These are phyloP conservation scores for Penicillium antarcticum DNA, from an alignment of 495 filamentous ascomycete species.

Conservation along the genomic window DNA sequence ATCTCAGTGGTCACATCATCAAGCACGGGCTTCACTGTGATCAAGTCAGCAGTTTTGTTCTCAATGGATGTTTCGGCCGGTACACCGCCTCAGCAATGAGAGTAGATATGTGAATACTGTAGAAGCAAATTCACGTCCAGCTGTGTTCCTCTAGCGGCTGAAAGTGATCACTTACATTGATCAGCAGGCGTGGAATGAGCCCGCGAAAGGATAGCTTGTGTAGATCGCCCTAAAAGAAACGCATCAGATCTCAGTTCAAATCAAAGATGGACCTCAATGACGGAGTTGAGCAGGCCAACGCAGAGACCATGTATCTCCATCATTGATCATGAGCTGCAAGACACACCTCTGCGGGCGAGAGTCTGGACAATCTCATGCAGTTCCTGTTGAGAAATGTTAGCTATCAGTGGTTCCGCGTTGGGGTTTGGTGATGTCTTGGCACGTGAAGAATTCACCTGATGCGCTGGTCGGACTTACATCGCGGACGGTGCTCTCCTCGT, in stretches of 20 bases:
- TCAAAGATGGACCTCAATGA: neutral
- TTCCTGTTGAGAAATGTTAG: slow-evolving; percentile 44
- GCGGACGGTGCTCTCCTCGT: slow-evolving; percentile 75
- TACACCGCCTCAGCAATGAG: neutral
- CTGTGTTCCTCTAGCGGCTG: neutral
- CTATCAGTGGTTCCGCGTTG: slow-evolving; percentile 5
- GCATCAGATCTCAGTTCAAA: slow-evolving; percentile 1
- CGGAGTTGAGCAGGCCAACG: neutral
- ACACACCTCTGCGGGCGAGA: slow-evolving; percentile 66
- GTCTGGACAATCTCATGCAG: slow-evolving; percentile 75
- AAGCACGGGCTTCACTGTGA: slow-evolving; percentile 41
- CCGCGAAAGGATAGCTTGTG: slow-evolving; percentile 77
- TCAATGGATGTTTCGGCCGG: neutral
- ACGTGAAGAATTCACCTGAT: slow-evolving; percentile 16
- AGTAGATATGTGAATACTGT: neutral
- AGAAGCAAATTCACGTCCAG: neutral
- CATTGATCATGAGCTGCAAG: neutral
- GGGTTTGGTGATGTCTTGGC: slow-evolving; percentile 21
- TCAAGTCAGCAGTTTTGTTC: neutral
- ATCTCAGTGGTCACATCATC: slow-evolving; percentile 41
- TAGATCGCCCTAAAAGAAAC: slow-evolving; percentile 49
- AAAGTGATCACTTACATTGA: slow-evolving; percentile 56
- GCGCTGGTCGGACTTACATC: slow-evolving; percentile 53
- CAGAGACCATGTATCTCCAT: neutral
- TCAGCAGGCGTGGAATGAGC: slow-evolving; percentile 81